Base-by-base conservation (phyloP, 306 rosid species). In the Herpetospermum pedunculosum region DNA sequence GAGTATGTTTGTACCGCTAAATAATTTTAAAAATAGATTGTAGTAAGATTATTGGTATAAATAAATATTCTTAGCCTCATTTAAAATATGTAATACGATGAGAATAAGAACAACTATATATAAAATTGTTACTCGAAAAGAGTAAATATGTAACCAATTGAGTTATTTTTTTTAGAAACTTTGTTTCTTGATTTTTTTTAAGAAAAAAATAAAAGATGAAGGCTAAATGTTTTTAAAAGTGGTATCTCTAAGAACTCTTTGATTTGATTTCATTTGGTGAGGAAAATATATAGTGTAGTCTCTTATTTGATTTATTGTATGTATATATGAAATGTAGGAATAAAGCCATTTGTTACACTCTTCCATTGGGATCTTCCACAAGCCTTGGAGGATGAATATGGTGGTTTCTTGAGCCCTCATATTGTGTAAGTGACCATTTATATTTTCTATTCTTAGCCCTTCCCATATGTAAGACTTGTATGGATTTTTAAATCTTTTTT, bases 291-390 rank as follows among this genome's bases (percentile, higher is more conserved):
- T 1, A 6, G 26, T 6, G 7, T 49, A 5, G 8, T n/a, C 46
- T 48, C 9, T 48, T 21, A 23, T 59, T 32, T 60, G 14, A 60
- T 60, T 60, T 30, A 18, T 60, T 30, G 40, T 60, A 16, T 30
- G 0, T 6, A 4, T 26, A 48, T 11, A 53, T 9, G 28, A 35
- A 35, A 35, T 11, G 50, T 41, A 65, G 72, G 72, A 21, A 38
- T 65, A 12, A 41, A 65, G 50, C 72, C 72, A 2, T 65, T 11
- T 40, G n/a, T 65, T 40, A 65, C 72, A 5, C 52, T 65, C n/a
- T 65, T 40, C 52, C 72, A 65, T 65, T 67, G 72, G 72, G 72
- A 65, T 19, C 50, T 65, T 65, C 72, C 72, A 34, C 72, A 65
- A 65, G 72, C 72, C 19, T 40, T 65, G 23, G 72, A 65, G 12